Evolutionary conservation across 139 green algal genomes (phyloP), one percentile per base, ranked within the genome.

Genomic region (Tetradesmus obliquus): DNA sequence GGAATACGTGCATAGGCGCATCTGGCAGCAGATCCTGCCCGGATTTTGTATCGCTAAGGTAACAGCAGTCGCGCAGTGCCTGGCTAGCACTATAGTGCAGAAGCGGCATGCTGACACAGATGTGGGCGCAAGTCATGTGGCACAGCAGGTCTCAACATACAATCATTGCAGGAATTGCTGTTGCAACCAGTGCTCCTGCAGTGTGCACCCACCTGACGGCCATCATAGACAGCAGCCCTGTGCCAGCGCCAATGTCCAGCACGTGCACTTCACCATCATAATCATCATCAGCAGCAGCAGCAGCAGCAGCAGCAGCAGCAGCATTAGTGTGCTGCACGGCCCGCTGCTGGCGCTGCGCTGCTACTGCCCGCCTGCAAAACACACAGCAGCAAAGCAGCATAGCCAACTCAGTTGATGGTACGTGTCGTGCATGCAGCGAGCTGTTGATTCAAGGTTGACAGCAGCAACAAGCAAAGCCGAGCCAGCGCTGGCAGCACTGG

Each of bases 191-290:
- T 60, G 90, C 83, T 19, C 69, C 62, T 86, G 20, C 17, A 82
- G 10, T 55, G 6, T 45, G 32, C 32, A 6, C 92, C 5, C 88
- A 95, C 94, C 92, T 93, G 19, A 93, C 96, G 1, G 97, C 95
- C 92, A 98, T 96, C 95, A 98, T 96, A 6, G 96, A 96, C 2
- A 98, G 93, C 32, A 98, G 60, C 15, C 96, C 97, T 1, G 93
- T 95, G 45, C 97, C 97, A 1, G 96, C 95, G 0, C 97, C 97
- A 5, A 97, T 91, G 91, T 98, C 97, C 58, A 98, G 91, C 13
- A 93, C 96, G 22, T 91, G 86, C 9, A 96, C n/a, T 55, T 69
- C 32, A 1, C 85, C 87, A 45, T 45, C 32, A 45, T 45, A 45
- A 45, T 1, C 0, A 45, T 45, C 32, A 45, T 45, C 32, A 0